Percentiles rank a stretch among this genome's conserved stretches.
These are phyloP conservation scores for Monosporozyma servazzii DNA, from an alignment of 805 yeast species.

Conservation along the genomic window DNA sequence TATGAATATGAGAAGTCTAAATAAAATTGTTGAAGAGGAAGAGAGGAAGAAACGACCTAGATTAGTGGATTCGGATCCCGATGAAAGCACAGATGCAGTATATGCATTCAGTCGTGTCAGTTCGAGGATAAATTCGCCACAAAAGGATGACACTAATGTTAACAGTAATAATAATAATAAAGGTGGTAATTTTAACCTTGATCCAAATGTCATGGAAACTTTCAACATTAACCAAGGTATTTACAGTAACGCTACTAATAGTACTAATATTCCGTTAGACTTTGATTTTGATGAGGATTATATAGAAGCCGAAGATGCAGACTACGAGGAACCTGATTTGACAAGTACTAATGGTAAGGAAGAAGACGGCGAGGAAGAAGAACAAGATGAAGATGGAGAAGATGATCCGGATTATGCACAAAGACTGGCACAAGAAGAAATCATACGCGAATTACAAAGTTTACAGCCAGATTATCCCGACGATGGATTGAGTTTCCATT, in stretches of 20 bases:
- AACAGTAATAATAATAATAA: conserved; percentile 5
- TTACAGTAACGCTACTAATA: neutral
- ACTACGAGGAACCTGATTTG: conserved; percentile 7
- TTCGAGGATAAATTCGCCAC: neutral
- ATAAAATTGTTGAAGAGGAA: neutral
- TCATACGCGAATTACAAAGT: conserved; percentile 2
- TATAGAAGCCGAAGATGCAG: conserved; percentile 10
- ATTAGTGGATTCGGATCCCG: neutral
- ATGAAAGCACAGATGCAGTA: neutral
- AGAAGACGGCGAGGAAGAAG: conserved; percentile 2
- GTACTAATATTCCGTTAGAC: conserved; percentile 1
- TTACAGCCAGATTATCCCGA: conserved; percentile 1
- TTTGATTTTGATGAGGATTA: conserved; percentile 10
- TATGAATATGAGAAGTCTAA: neutral
- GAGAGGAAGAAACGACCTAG: neutral
- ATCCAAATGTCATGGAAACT: conserved; percentile 25
- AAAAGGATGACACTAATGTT: neutral
- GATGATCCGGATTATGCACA: conserved; percentile 2
- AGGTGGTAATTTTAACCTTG: conserved; percentile 20
- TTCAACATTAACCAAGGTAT: conserved; percentile 5
- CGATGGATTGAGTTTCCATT: neutral
- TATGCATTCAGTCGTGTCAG: neutral
- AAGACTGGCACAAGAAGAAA: neutral
- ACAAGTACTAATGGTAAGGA: conserved; percentile 2
- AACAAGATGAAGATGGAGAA: conserved; percentile 1